Evolutionary conservation across 345 rosid genomes (phyloP), one percentile per base, ranked within the genome.

Genomic region (Hevea brasiliensis): DNA sequence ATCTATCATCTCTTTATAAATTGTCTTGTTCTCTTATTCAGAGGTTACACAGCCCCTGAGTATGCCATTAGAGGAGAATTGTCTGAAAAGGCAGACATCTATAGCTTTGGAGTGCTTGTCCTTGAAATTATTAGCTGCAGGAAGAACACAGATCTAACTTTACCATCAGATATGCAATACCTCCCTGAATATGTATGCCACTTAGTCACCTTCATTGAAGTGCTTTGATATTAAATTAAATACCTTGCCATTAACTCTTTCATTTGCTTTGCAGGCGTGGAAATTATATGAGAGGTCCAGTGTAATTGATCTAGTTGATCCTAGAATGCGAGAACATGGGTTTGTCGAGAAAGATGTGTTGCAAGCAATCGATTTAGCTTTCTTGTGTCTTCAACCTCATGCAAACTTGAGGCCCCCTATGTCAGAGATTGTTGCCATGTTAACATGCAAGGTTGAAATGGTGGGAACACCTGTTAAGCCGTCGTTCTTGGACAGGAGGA

Each of bases 21-120:
- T 14, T 15, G 8, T 27, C n/a, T 2, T 50, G 27, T 24, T n/a
- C 40, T 67, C 17, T 37, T 57, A 0, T 35, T 40, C 73, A 87
- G 90, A 69, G 92, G 95, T 13, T 87, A 90, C 42, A 84, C 90
- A 17, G 95, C 95, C 47, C 95, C 95, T 0, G 92, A 90, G 72
- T 90, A 87, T 57, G 92, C 90, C 24, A 84, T 86, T 18, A 81
- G 87, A 74, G 92, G 92, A 72, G 90, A 87, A 67, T 72, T 90
- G 71, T 87, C 95, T 0, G 95, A 86, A 70, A 88, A 90, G 76
- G 89, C 90, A 37, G 92, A 90, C 75, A 88, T 88, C 21, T 90
- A 90, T 65, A 87, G 92, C 72, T 90, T 84, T 18, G 95, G 92
- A 72, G 92, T 87, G 61, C 86, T 90, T 14, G 63, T 85, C 74